Evolutionary conservation across 306 rosid species (phyloP), one percentile per base, ranked within the genome.

Genomic region (Cucurbita pepo): DNA sequence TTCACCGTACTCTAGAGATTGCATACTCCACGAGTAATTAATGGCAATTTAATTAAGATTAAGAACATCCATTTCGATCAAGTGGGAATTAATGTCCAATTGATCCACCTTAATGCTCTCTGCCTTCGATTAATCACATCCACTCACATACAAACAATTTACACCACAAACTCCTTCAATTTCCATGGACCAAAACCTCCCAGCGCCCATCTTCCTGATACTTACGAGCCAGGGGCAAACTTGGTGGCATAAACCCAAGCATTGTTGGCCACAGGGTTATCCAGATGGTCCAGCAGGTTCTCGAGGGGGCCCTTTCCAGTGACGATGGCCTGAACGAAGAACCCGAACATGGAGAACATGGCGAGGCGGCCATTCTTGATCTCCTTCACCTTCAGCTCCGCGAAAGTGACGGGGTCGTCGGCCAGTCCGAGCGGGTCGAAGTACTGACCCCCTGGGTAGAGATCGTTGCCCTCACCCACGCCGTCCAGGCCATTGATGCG

Each of bases 191-290:
- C 2, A 30, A 30, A 30, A 30, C 34, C 34, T 30, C 34, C 34
- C 3, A 2, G 34, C 34, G 1, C 34, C 0, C 34, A 30, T 1
- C 1, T 30, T 50, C 14, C 14, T 50, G 18, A 50, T 5, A 50
- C 25, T 30, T 65, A 65, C 10, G 72, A 65, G 16, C 54, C 72
- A 6, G 72, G 72, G 5, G 72, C 72, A 65, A 65, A 65, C 38
- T 65, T 65, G 72, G 72, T 65, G 38, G 72, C 72, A 19, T 65
- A 65, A 65, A 65, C 55, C 71, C 71, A 64, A 19, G 71, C 71
- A 40, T 64, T 64, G 37, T 64, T 64, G 16, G 53, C 71, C 10
- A 65, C 72, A 8, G 72, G 72, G n/a, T 65, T 44, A 10, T 65
- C 72, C 2, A 65, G 8, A 21, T 65, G 72, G 72, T 65, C 72